These are phyloP conservation scores for Simplicillium aogashimaense DNA, from an alignment of 2,329 filamentous ascomycete species.

Conservation along the genomic window DNA sequence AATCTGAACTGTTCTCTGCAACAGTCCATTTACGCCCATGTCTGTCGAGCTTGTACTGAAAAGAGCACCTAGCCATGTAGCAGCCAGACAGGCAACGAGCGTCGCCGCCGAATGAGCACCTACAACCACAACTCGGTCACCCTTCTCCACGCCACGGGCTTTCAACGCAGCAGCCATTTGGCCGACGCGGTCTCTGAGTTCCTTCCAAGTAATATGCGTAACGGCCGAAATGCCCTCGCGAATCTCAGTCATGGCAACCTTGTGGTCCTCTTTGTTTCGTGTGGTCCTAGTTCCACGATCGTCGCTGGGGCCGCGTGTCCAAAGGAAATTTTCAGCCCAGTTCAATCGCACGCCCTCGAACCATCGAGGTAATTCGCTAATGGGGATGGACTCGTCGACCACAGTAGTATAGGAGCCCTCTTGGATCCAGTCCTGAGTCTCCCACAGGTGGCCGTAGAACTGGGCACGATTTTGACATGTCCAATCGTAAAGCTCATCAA, in stretches of 20 bases:
- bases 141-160: conserved; percentile 53
- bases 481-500: conserved; percentile 60
- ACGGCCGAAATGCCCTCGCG: conserved; percentile 53
- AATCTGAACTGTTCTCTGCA: conserved; percentile 67
- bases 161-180: conserved; percentile 56
- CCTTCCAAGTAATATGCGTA: conserved; percentile 54
- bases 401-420: conserved; percentile 47
- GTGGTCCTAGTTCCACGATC: conserved; percentile 37
- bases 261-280: conserved; percentile 57
- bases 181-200: conserved; percentile 51
- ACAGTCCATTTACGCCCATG: conserved; percentile 69
- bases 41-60: conserved; percentile 73
- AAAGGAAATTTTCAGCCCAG: conserved; percentile 74
- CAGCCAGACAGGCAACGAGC: conserved; percentile 59
- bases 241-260: conserved; percentile 63
- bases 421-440: conserved; percentile 50
- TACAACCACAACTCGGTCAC: conserved; percentile 68
- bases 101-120: conserved; percentile 69
- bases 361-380: conserved; percentile 66
- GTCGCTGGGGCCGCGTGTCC: conserved; percentile 33
- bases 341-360: conserved; percentile 67
- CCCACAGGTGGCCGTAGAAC: conserved; percentile 59
- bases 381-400: conserved; percentile 60
- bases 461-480: conserved; percentile 50
- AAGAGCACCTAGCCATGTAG: conserved; percentile 59